Evolutionary conservation across 306 rosid genomes (phyloP).

Genomic region (Calophaca sinica): DNA sequence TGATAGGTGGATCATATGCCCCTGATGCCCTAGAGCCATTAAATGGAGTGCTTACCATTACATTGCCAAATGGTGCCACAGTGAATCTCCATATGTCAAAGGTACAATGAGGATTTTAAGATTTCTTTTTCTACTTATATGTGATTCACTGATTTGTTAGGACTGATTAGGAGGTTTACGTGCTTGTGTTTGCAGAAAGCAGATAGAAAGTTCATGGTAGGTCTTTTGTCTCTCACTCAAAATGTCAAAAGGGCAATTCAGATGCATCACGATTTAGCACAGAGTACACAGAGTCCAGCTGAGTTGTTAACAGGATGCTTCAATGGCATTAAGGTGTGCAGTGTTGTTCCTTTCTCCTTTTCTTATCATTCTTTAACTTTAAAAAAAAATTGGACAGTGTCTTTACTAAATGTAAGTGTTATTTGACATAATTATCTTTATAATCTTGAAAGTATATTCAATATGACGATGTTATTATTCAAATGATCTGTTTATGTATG

Average conservation of each 20-base stretch:
- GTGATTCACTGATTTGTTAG: background rate
- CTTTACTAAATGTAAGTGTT: constrained; percentile 14
- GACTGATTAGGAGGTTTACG: constrained; percentile 41
- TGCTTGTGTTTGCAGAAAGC: constrained; percentile 62
- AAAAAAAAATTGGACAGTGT: background rate
- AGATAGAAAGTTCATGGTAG: constrained; percentile 64
- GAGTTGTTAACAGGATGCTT: constrained; percentile 81
- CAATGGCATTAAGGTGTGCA: constrained; percentile 72
- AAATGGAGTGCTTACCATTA: constrained; percentile 76
- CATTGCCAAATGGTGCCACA: constrained; percentile 62
- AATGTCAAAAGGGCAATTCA: constrained; percentile 73
- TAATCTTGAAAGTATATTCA: constrained; percentile 17
- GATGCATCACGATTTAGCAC: constrained; percentile 69
- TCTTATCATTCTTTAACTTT: constrained; percentile 4
- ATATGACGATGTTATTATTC: background rate
- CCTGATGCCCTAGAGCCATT: constrained; percentile 60
- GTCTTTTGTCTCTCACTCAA: constrained; percentile 63
- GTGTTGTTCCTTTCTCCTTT: constrained; percentile 33
- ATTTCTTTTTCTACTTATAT: constrained; percentile 28
- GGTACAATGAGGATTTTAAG: constrained; percentile 55
- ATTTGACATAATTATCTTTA: background rate
- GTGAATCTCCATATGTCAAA: constrained; percentile 75
- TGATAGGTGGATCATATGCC: constrained; percentile 86
- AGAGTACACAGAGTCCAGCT: constrained; percentile 59
- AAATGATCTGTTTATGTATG: background rate